These are phyloP conservation scores for Echeveria elegans DNA, from an alignment of 164 flowering plant species.

Conservation along the genomic window DNA sequence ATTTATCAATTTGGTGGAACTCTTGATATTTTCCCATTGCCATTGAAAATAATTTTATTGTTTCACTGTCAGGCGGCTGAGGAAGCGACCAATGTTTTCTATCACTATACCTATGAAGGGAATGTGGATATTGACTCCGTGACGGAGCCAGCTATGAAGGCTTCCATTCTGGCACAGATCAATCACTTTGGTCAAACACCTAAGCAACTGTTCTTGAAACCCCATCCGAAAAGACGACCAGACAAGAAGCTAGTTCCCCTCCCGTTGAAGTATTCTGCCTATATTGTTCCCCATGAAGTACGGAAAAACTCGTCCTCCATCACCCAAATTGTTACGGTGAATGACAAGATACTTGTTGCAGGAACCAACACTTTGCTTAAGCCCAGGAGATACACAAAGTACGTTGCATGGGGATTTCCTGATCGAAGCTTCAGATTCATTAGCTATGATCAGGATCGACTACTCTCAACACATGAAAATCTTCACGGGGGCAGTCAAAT, in stretches of 20 bases:
- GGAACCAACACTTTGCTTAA: conserved; percentile 67
- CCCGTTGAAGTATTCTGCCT: conserved; percentile 61
- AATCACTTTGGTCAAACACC: conserved; percentile 99
- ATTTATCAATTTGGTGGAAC: not conserved
- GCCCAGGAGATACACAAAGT: conserved; percentile 71
- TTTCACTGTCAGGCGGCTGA: conserved; percentile 71
- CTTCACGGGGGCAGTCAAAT: conserved; percentile 91
- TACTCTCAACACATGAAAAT: conserved; percentile 88
- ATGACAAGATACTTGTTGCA: conserved; percentile 77
- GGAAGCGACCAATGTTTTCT: conserved; percentile 95
- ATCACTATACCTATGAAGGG: conserved; percentile 97
- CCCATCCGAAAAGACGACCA: conserved; percentile 73
- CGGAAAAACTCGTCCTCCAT: conserved; percentile 47
- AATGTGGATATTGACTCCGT: conserved; percentile 96
- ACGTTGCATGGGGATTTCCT: conserved; percentile 94
- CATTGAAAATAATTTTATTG: not conserved
- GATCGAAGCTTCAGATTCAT: conserved; percentile 87
- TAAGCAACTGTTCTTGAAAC: conserved; percentile 79
- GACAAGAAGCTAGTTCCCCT: conserved; percentile 66
- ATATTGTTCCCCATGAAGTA: conserved; percentile 65
- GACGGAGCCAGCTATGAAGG: conserved; percentile 94
- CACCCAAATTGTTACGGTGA: conserved; percentile 50
- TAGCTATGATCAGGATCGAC: conserved; percentile 84
- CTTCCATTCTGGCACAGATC: conserved; percentile 96
- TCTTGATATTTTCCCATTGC: too few relatives aligned